Percentiles rank a stretch among this genome's conserved stretches.
Evolutionary conservation across 768 basidiomycete species (phyloP).

Genomic region (Lentinula sp.): DNA sequence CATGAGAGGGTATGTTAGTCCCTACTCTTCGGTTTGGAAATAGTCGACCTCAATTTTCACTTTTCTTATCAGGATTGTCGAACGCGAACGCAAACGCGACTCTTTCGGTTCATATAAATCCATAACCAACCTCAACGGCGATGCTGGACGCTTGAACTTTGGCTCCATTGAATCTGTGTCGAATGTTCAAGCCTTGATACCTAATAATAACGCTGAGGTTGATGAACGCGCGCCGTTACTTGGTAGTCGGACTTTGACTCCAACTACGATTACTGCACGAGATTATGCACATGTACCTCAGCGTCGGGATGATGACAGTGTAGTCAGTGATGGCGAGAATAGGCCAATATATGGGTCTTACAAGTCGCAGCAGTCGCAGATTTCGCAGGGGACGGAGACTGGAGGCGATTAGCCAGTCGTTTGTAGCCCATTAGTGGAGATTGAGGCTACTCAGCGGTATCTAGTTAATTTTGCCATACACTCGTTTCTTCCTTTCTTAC

Average conservation of each 20-base stretch:
- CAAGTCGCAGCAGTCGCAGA: neutral
- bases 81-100: slow-evolving; percentile 36
- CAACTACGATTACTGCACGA: neutral
- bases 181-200: slow-evolving; percentile 1
- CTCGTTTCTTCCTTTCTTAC: neutral
- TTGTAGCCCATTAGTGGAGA: too few relatives aligned
- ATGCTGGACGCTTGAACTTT: neutral
- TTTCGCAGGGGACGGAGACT: neutral
- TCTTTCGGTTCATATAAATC: slow-evolving; percentile 27
- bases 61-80: slow-evolving; percentile 42
- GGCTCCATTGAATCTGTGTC: neutral
- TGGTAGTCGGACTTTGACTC: neutral
- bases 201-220: neutral
- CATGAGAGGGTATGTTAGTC: slow-evolving; percentile 62
- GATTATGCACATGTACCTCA: neutral
- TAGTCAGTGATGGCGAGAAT: neutral
- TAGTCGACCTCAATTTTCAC: neutral
- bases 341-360: neutral
- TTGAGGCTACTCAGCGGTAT: too few relatives aligned
- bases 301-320: neutral
- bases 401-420: neutral
- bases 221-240: slow-evolving; percentile 4
- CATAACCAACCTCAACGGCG: neutral
- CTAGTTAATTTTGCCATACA: neutral
- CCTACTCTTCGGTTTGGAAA: neutral